Percentiles rank a stretch among this genome's conserved stretches.
These are phyloP conservation scores for Calophaca sinica DNA, from an alignment of 306 rosid genomes.

Conservation along the genomic window DNA sequence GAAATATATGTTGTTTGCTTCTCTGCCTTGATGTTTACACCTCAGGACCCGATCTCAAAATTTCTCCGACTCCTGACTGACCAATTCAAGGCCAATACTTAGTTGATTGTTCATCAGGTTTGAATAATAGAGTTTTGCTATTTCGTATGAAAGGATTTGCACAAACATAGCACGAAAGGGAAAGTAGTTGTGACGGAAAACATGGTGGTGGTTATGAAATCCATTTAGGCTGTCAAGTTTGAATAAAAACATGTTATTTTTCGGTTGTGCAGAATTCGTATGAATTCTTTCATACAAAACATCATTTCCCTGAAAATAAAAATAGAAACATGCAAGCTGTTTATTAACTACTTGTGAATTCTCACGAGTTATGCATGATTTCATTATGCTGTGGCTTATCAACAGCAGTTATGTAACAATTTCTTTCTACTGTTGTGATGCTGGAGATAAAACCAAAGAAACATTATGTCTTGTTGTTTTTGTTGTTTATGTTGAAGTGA, in stretches of 20 bases:
- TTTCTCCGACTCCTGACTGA: not conserved
- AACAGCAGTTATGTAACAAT: not conserved
- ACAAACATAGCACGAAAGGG: too few relatives aligned
- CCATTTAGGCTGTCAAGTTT: too few relatives aligned
- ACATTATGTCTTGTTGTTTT: not conserved
- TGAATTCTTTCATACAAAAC: too few relatives aligned
- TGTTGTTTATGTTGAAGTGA: too few relatives aligned
- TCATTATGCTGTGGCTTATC: not conserved
- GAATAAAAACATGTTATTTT: too few relatives aligned
- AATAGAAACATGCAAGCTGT: not conserved
- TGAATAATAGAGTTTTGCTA: too few relatives aligned
- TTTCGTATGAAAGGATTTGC: too few relatives aligned
- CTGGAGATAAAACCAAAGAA: constrained; percentile 3
- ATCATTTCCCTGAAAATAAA: too few relatives aligned
- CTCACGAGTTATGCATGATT: not conserved
- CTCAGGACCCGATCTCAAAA: not conserved
- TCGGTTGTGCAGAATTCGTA: too few relatives aligned
- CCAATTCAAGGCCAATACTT: constrained; percentile 6
- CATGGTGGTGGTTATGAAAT: too few relatives aligned
- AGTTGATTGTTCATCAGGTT: not conserved
- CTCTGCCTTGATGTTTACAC: constrained; percentile 13
- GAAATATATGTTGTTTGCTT: constrained; percentile 26
- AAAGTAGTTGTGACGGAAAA: too few relatives aligned
- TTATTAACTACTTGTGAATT: not conserved
- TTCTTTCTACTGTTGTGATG: too few relatives aligned